Percentiles rank a stretch among this genome's conserved stretches.
phyloP scores from a whole-genome alignment of 2,329 filamentous ascomycete genomes.

The Thielaviopsis euricoi region DNA sequence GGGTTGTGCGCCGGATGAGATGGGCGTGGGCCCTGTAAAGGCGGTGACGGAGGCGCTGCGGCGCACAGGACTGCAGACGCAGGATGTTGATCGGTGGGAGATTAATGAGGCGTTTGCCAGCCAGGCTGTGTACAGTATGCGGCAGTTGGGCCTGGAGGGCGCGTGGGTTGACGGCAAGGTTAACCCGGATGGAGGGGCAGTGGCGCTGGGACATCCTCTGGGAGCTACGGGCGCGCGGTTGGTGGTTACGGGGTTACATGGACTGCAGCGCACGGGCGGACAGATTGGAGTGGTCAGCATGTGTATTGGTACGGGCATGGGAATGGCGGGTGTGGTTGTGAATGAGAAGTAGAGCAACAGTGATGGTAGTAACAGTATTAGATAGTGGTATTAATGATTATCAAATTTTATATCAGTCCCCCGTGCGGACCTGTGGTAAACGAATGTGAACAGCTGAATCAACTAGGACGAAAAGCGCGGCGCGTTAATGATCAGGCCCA shows the following conservation, averaged over 20 bases:
- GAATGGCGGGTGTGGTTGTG: conserved; percentile 53
- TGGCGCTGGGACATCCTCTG: conserved; percentile 83
- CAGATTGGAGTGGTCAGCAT: conserved; percentile 79
- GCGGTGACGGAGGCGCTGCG: conserved; percentile 71
- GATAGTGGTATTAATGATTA: too few relatives aligned
- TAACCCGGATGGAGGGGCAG: conserved; percentile 85
- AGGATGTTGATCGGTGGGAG: conserved; percentile 75
- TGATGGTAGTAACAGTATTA: too few relatives aligned
- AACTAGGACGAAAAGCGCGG: conserved; percentile 14
- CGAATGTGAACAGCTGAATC: too few relatives aligned
- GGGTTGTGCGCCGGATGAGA: conserved; percentile 77
- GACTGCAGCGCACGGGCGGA: conserved; percentile 49
- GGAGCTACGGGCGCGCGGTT: conserved; percentile 78
- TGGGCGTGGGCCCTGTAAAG: conserved; percentile 78
- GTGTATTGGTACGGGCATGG: conserved; percentile 76
- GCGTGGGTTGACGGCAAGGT: conserved; percentile 34
- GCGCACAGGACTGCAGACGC: conserved; percentile 45
- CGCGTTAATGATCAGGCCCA: conserved; percentile 26
- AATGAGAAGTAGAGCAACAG: conserved; percentile 30
- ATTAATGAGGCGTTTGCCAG: conserved; percentile 73
- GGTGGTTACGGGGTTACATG: conserved; percentile 54
- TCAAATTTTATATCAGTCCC: too few relatives aligned
- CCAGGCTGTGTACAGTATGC: conserved; percentile 52
- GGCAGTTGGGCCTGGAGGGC: conserved; percentile 49
- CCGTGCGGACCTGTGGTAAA: too few relatives aligned